phyloP scores from a whole-genome alignment of 768 basidiomycete genomes.

The Agaricus subrufescens region DNA sequence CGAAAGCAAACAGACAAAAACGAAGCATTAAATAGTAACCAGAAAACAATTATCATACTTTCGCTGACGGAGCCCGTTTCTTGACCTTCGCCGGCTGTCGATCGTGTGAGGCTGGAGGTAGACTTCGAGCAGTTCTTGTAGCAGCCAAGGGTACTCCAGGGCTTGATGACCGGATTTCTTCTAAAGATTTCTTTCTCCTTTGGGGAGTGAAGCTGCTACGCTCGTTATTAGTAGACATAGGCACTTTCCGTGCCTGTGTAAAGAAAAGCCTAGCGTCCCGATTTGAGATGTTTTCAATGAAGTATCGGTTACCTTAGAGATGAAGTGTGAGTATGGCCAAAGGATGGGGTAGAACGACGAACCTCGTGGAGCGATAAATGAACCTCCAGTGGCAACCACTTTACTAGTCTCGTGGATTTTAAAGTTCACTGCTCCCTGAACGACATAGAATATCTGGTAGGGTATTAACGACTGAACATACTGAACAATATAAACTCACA shows the following conservation, averaged over 20 bases:
- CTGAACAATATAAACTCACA: slow-evolving; percentile 14
- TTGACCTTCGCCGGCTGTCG: not conserved
- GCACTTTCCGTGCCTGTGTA: slow-evolving; percentile 70
- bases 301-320: slow-evolving; percentile 77
- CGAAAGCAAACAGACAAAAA: not conserved
- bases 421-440: slow-evolving; percentile 86
- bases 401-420: slow-evolving; percentile 77
- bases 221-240: slow-evolving; percentile 18
- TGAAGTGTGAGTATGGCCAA: not conserved
- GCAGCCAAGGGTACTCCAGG: not conserved
- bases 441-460: slow-evolving; percentile 53
- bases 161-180: slow-evolving; percentile 5
- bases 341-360: slow-evolving; percentile 15
- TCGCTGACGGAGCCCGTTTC: slow-evolving; percentile 7
- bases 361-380: slow-evolving; percentile 92
- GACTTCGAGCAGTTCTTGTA: not conserved
- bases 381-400: slow-evolving; percentile 75
- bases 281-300: slow-evolving; percentile 81
- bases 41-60: not conserved
- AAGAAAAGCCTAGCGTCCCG: slow-evolving; percentile 86
- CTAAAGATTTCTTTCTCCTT: slow-evolving; percentile 4
- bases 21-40: not conserved
- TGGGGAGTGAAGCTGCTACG: not conserved
- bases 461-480: not conserved
- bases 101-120: not conserved